A percentile compares a stretch with the other conserved stretches of the same genome.
Conservation (phyloP, 257 asterid species). For the Solanum sitiens region DNA sequence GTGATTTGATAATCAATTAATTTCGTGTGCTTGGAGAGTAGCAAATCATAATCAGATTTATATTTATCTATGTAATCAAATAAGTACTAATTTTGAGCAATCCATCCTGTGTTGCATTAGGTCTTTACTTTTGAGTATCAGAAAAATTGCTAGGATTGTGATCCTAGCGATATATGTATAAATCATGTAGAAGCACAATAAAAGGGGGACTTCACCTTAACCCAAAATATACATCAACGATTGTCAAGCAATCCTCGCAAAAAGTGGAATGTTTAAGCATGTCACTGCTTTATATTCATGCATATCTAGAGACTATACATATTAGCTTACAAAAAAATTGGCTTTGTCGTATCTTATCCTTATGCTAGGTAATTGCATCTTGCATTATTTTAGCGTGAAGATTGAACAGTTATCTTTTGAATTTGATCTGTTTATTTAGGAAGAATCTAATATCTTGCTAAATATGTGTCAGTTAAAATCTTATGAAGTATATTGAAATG, state of each 20-base stretch:
- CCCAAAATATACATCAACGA: neutral
- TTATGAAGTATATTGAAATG: neutral
- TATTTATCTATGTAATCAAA: neutral
- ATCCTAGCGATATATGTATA: neutral
- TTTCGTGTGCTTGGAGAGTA: neutral
- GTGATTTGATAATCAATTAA: neutral
- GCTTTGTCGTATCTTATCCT: neutral
- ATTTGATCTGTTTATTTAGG: neutral
- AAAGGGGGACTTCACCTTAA: neutral
- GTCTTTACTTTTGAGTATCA: neutral
- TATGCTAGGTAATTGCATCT: neutral
- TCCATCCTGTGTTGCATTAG: neutral
- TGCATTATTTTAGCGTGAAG: neutral
- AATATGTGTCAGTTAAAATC: neutral
- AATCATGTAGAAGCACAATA: neutral
- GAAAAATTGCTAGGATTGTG: rapidly evolving
- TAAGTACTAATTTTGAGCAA: neutral
- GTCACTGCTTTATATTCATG: neutral
- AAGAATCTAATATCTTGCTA: neutral
- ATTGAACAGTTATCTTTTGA: neutral
- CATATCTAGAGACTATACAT: neutral
- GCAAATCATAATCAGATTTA: neutral
- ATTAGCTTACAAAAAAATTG: neutral
- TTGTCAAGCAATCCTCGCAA: neutral
- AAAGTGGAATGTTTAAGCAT: neutral